Conservation (phyloP, 305 asterid species). For the Solanum hybrid region DNA sequence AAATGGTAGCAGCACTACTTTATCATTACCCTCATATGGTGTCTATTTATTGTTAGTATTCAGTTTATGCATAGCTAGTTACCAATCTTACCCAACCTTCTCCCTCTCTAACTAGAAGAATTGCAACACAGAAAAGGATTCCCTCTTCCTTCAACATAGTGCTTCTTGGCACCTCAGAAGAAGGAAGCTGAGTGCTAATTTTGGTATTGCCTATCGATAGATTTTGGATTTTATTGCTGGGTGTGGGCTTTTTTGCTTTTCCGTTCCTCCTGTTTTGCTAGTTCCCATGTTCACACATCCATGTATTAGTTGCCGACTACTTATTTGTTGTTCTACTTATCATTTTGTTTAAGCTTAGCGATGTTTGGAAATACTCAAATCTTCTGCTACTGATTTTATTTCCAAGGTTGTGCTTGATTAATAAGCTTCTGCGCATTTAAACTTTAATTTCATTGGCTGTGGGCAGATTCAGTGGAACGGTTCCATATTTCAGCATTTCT, state of each 20-base stretch:
- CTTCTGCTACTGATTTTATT: not conserved
- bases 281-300: conserved; percentile 1
- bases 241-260: not conserved
- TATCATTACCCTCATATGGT: not conserved
- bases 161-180: not conserved
- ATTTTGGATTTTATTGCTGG: not conserved
- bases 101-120: not conserved
- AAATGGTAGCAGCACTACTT: not conserved
- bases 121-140: not conserved
- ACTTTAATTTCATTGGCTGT: not conserved
- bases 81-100: not conserved
- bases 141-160: not conserved
- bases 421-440: not conserved
- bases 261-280: not conserved
- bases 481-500: conserved; percentile 92
- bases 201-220: not conserved
- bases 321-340: not conserved
- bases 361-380: not conserved
- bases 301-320: not conserved
- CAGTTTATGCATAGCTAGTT: not conserved
- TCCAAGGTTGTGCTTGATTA: not conserved
- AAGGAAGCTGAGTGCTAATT: not conserved
- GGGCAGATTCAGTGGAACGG: conserved; percentile 89
- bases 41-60: not conserved
- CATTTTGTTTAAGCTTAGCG: not conserved